These are phyloP conservation scores for Millerozyma miso DNA, from an alignment of 805 yeast species.

Conservation along the genomic window DNA sequence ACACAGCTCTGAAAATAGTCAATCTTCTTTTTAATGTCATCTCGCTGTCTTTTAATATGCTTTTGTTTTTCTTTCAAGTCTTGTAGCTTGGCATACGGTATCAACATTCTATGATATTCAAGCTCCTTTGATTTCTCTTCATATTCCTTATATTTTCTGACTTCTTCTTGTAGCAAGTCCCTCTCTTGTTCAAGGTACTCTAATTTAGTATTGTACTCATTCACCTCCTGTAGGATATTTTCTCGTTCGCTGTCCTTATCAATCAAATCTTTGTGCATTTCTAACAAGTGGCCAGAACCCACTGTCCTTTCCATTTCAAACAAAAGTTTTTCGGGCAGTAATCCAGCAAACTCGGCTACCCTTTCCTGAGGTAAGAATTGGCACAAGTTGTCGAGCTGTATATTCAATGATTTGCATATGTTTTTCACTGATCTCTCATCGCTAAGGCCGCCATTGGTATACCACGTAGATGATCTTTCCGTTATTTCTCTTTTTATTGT, in stretches of 20 bases:
- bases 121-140: conserved; percentile 40
- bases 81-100: conserved; percentile 38
- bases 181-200: conserved; percentile 32
- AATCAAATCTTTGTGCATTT: conserved; percentile 54
- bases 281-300: conserved; percentile 54
- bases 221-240: conserved; percentile 22
- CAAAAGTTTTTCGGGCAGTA: conserved; percentile 70
- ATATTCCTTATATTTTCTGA: conserved; percentile 42
- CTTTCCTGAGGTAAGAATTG: conserved; percentile 95
- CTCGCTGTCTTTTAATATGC: conserved; percentile 31
- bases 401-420: conserved; percentile 49
- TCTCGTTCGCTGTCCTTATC: conserved; percentile 41
- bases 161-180: conserved; percentile 41
- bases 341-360: conserved; percentile 85
- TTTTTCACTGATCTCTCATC: conserved; percentile 45
- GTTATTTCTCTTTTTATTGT: conserved; percentile 46
- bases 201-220: conserved; percentile 24
- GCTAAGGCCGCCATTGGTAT: conserved; percentile 35
- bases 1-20: conserved; percentile 18
- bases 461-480: conserved; percentile 49
- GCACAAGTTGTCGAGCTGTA: conserved; percentile 87
- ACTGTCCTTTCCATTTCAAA: conserved; percentile 79
- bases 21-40: conserved; percentile 30
- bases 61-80: conserved; percentile 32
- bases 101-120: conserved; percentile 31